Base-by-base conservation (phyloP, 495 filamentous ascomycete species). In the Chaetomium cochliodes region DNA sequence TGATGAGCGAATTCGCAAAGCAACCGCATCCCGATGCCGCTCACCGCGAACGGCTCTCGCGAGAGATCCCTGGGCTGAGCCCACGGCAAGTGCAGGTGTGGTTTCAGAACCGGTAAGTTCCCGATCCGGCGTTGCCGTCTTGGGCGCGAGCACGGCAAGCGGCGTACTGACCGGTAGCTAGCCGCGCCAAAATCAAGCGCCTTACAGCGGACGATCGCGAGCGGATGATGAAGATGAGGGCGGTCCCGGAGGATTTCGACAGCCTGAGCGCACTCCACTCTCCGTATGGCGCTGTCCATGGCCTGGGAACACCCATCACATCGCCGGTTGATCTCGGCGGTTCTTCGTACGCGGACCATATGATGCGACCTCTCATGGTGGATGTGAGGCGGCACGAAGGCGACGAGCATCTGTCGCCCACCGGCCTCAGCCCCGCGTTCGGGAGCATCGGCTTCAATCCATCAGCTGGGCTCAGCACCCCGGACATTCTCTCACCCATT, bases 1-100 rank as follows among this genome's bases (percentile, higher is more conserved):
- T 98, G 58, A 96, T 96, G 92, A 97, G 92, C 74, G 93, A 98
- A 77, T 98, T 97, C 70, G 90, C 92, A 58, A 91, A 93, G 67
- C 92, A 98, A 70, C 90, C 93, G 23, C 93, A 98, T 78, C 93
- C 93, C 15, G 93, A 98, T 75, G 93, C 93, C 37, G 90, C 91
- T 51, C 92, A 98, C 78, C 85, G 93, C 62, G 92, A 97, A 76
- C 83, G 92, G 39, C 80, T 98, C 58, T 93, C 93, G 39, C 82
- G 90, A 62, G 93, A 97, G 72, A 97, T 98, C 58, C 93, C 93
- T 50, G 93, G 93, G 12, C 79, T 98, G 51, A 97, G 90, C 64
- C 92, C 93, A 47, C 86, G 93, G 63, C 93, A 98, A 73, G 93
- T 98, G 11, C 93, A 98, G 79, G 93, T 98, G 64, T 98, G 93